Evolutionary conservation across 2,329 filamentous ascomycete genomes (phyloP), one percentile per base, ranked within the genome.

Genomic region (Aspergillus sojae): DNA sequence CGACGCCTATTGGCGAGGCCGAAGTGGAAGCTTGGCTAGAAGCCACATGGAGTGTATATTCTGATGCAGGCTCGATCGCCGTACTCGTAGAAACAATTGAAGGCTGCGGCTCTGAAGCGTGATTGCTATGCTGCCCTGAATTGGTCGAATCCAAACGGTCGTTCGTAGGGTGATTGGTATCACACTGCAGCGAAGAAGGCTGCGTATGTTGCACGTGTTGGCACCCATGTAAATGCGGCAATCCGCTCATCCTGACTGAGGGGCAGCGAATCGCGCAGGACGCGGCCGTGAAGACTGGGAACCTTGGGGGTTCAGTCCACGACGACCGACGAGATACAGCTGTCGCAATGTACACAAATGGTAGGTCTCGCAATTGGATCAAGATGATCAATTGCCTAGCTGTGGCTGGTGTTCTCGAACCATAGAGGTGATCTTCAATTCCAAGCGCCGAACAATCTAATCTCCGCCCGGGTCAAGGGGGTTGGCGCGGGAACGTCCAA

Each of bases 401-500:
- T 34, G 52, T n/a, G 9, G 36, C 21, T 58, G 10, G 23, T 41
- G 39, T 57, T 48, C 41, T 19, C 48, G 46, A 19, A 28, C 23
- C 46, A 62, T 55, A 34, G 21, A 39, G 60, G 53, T 32, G 57
- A 62, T 58, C 39, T 26, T 39, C 52, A 39, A 39, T 45, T 34
- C 28, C 28, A 57, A 50, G 56, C 23, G 45, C 46, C 55, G 48
- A 63, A 43, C 60, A 63, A 63, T 64, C 65, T 55, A 65, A 67
- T 71, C 67, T 67, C 70, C 65, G 65, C 67, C 60, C 60, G 54
- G 50, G 69, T 70, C 34, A 57, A 70, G 61, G 68, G 63, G 36
- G 62, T 64, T 65, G 62, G 61, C 58, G 48, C 53, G 65, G 65
- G 57, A 70, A 67, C 62, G 65, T 64, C 62, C 62, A 61, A 70